phyloP scores from a whole-genome alignment of 495 filamentous ascomycete species.

The Penicillium ucsense region DNA sequence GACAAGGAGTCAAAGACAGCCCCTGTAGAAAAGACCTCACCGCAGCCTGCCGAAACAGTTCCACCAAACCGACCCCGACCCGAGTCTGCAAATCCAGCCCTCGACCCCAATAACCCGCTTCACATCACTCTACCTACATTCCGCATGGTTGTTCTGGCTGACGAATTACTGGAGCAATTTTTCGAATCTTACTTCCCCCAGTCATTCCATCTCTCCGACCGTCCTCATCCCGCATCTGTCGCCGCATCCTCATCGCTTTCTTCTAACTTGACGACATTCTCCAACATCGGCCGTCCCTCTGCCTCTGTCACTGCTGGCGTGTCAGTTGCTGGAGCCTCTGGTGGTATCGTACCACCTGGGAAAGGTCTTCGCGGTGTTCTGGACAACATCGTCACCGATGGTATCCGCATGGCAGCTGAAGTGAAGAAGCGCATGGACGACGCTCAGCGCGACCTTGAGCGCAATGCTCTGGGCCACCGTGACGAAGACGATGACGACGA shows the following conservation, averaged over 20 bases:
- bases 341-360: constrained; percentile 47
- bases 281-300: constrained; percentile 49
- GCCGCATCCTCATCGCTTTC: constrained; percentile 55
- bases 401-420: constrained; percentile 88
- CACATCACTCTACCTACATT: constrained; percentile 97
- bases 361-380: constrained; percentile 85
- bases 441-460: constrained; percentile 73
- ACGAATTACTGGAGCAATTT: constrained; percentile 90
- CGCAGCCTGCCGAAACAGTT: constrained; percentile 1
- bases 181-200: constrained; percentile 76
- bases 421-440: constrained; percentile 89
- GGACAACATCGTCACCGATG: constrained; percentile 94
- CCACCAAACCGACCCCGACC: constrained; percentile 17
- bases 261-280: constrained; percentile 70
- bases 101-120: constrained; percentile 84
- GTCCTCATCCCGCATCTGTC: constrained; percentile 27
- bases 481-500: constrained; percentile 74
- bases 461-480: constrained; percentile 57
- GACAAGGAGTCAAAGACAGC: constrained; percentile 21
- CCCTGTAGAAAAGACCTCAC: constrained; percentile 6
- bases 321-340: constrained; percentile 34
- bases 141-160: constrained; percentile 95
- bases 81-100: constrained; percentile 66
- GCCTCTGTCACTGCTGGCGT: constrained; percentile 25
- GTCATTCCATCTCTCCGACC: constrained; percentile 57